A percentile compares a stretch with the other conserved stretches of the same genome.
These are phyloP conservation scores for Candida bentonensis DNA, from an alignment of 805 yeast genomes.

Conservation along the genomic window DNA sequence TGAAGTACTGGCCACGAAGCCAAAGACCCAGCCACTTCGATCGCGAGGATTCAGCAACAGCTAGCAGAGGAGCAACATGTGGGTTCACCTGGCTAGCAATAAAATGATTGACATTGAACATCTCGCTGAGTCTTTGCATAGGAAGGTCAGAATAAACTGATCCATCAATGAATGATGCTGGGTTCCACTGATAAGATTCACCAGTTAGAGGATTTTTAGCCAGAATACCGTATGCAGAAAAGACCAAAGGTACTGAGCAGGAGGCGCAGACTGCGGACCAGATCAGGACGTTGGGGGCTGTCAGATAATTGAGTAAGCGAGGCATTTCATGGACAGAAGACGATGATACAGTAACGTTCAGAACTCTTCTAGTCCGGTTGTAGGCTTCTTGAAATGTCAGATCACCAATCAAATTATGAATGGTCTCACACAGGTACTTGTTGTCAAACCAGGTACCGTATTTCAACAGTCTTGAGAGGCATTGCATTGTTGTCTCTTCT, in stretches of 20 bases:
- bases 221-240: slow-evolving; percentile 71
- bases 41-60: slow-evolving; percentile 26
- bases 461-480: slow-evolving; percentile 51
- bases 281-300: slow-evolving; percentile 84
- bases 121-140: slow-evolving; percentile 74
- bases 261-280: slow-evolving; percentile 88
- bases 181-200: slow-evolving; percentile 67
- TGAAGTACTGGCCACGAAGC: slow-evolving; percentile 34
- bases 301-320: slow-evolving; percentile 70
- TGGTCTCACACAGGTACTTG: slow-evolving; percentile 52
- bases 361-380: slow-evolving; percentile 82
- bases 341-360: slow-evolving; percentile 88
- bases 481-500: slow-evolving; percentile 36
- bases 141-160: slow-evolving; percentile 93
- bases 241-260: slow-evolving; percentile 86
- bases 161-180: slow-evolving; percentile 81
- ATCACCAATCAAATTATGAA: slow-evolving; percentile 72
- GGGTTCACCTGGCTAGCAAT: slow-evolving; percentile 97
- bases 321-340: slow-evolving; percentile 88
- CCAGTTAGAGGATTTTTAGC: slow-evolving; percentile 72
- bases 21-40: slow-evolving; percentile 26
- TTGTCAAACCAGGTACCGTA: slow-evolving; percentile 86
- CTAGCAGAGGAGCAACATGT: slow-evolving; percentile 78
- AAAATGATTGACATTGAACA: slow-evolving; percentile 95
- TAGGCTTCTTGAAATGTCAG: slow-evolving; percentile 89